Conservation (phyloP, 148 eudicot genomes). For the Persicaria tinctoria region DNA sequence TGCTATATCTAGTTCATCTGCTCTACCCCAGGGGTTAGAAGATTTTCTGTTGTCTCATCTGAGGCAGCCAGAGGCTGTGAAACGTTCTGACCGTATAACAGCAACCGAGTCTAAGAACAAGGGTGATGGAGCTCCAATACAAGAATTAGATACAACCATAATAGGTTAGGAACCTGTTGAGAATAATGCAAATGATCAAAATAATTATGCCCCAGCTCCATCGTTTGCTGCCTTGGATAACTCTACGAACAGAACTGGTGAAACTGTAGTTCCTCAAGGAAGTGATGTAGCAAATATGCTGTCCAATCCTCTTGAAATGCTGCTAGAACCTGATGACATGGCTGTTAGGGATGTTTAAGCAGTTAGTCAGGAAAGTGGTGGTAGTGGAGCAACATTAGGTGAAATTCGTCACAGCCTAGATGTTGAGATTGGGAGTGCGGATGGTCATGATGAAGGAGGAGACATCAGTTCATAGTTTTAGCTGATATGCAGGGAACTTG, state of each 20-base stretch:
- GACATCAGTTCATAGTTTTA: constrained; percentile 54
- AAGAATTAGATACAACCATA: constrained; percentile 34
- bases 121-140: constrained; percentile 35
- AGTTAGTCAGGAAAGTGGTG: constrained; percentile 96
- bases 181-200: constrained; percentile 30
- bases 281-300: constrained; percentile 36
- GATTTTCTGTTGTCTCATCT: constrained; percentile 78
- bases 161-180: constrained; percentile 36
- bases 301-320: constrained; percentile 67
- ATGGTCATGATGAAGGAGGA: constrained; percentile 96
- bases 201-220: constrained; percentile 27
- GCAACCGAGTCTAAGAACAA: constrained; percentile 37
- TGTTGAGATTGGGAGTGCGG: constrained; percentile 99
- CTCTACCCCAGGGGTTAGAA: constrained; percentile 83
- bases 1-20: constrained; percentile 60
- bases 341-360: constrained; percentile 81
- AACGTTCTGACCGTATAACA: constrained; percentile 45
- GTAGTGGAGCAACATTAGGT: constrained; percentile 96
- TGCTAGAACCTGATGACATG: constrained; percentile 59
- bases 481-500: constrained; percentile 38
- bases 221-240: constrained; percentile 37
- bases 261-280: constrained; percentile 32
- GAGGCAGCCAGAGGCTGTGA: constrained; percentile 55
- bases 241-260: constrained; percentile 28
- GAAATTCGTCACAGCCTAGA: constrained; percentile 95